Percentiles rank a stretch among this genome's conserved stretches.
Evolutionary conservation across 805 yeast genomes (phyloP).

Genomic region (Ogataea ganodermae): DNA sequence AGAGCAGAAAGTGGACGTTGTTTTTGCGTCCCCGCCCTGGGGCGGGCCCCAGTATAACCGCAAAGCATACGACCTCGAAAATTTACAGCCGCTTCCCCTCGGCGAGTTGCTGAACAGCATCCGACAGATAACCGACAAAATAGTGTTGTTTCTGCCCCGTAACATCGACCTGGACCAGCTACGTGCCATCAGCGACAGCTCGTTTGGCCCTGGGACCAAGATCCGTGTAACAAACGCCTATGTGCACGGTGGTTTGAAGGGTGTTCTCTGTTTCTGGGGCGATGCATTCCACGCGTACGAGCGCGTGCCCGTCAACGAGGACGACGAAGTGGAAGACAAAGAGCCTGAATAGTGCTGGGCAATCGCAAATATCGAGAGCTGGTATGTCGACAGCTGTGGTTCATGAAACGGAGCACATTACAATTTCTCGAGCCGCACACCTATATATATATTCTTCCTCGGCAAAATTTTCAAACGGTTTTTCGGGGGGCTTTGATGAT

Average conservation of each 20-base stretch:
- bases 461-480: too few species aligned
- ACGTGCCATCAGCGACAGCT: slow-evolving; percentile 43
- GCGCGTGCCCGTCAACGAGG: neutral
- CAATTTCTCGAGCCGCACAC: too few species aligned
- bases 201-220: slow-evolving; percentile 45
- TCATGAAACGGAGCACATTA: too few species aligned
- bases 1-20: slow-evolving; percentile 43
- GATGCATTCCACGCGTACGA: slow-evolving; percentile 37
- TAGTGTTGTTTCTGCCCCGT: slow-evolving; percentile 65
- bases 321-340: neutral
- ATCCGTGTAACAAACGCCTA: slow-evolving; percentile 50
- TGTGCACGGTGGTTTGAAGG: slow-evolving; percentile 48
- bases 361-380: too few species aligned
- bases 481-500: too few species aligned
- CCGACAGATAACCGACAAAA: slow-evolving; percentile 43
- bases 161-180: slow-evolving; percentile 58
- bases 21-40: slow-evolving; percentile 87
- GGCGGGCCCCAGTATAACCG: slow-evolving; percentile 69
- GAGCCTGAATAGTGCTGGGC: too few species aligned
- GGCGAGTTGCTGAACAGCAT: slow-evolving; percentile 46
- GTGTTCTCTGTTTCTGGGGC: slow-evolving; percentile 65
- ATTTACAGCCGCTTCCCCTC: slow-evolving; percentile 51
- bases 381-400: too few species aligned
- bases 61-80: slow-evolving; percentile 48
- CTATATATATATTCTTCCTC: too few species aligned